phyloP scores from a whole-genome alignment of 805 yeast genomes.

The Lipomyces mesembrius region DNA sequence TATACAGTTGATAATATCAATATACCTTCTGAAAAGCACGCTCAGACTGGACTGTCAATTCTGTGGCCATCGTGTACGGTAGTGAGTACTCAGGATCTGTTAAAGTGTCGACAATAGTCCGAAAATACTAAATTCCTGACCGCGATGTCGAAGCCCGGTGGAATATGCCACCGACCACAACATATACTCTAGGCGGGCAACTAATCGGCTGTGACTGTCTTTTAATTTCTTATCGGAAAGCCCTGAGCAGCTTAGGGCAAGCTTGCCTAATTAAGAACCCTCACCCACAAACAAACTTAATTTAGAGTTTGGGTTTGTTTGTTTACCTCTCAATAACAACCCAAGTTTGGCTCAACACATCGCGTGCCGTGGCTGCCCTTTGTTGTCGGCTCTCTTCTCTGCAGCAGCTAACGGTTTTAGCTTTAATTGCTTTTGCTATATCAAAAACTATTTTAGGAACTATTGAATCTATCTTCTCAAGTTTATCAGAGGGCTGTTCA shows the following conservation, averaged over 20 bases:
- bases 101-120: neutral
- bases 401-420: neutral
- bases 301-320: neutral
- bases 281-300: neutral
- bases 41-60: constrained; percentile 99
- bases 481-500: neutral
- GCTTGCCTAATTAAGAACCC: neutral
- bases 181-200: too few relatives aligned
- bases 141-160: neutral
- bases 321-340: neutral
- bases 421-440: neutral
- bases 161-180: too few relatives aligned
- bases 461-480: neutral
- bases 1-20: constrained; percentile 37
- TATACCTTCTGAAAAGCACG: constrained; percentile 99
- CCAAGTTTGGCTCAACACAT: too few relatives aligned
- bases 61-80: constrained; percentile 82
- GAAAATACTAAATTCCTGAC: neutral
- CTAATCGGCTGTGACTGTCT: neutral
- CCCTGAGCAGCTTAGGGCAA: neutral
- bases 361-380: too few relatives aligned
- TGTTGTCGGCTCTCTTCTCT: neutral
- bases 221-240: neutral
- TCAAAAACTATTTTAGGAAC: too few relatives aligned
- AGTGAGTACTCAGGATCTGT: neutral